Evolutionary conservation across 305 asterid genomes (phyloP), one percentile per base, ranked within the genome.

Genomic region (Withania somnifera): DNA sequence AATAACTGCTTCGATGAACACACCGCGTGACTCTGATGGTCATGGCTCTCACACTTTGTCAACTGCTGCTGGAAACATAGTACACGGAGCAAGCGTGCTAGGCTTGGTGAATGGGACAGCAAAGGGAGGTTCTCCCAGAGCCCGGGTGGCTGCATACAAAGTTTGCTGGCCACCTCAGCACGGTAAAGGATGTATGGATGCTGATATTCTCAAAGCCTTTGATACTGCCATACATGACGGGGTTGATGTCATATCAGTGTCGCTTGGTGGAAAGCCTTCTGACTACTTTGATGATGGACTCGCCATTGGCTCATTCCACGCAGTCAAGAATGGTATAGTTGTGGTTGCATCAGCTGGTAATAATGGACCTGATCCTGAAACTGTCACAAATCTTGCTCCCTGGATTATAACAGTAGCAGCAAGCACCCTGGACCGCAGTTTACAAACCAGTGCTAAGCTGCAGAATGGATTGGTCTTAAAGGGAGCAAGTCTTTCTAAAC

Each of bases 21-120:
- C 89, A 0, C 77, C 91, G 2, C 91, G 91, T 0, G 95, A 93
- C 82, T 3, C 1, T 0, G 87, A 64, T 0, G 97, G 97, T 3
- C 97, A 93, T 30, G 97, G 97, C 2, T 19, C 89, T 22, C 97
- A 93, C 87, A 93, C 97, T 0, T 88, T 93, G 26, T 93, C 97
- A 11, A 93, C 95, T 0, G 95, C 96, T 8, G 95, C 81, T 11
- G 97, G 97, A 1, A 87, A 83, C 89, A 84, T 90, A 36, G 95
- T 91, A 83, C 79, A 86, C 1, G 89, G 91, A 13, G 95, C 92
- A 0, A 90, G 81, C 11, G 87, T 91, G 3, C 87, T 89, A 19
- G 95, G 93, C 0, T 26, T 80, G 26, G 96, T 85, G 5, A 88
- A 87, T 5, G 97, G 97, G 14, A 93, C 97, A 0, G 93, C 93